Base-by-base conservation (phyloP, 441 rosid genomes). In the Gossypium gossypioides region DNA sequence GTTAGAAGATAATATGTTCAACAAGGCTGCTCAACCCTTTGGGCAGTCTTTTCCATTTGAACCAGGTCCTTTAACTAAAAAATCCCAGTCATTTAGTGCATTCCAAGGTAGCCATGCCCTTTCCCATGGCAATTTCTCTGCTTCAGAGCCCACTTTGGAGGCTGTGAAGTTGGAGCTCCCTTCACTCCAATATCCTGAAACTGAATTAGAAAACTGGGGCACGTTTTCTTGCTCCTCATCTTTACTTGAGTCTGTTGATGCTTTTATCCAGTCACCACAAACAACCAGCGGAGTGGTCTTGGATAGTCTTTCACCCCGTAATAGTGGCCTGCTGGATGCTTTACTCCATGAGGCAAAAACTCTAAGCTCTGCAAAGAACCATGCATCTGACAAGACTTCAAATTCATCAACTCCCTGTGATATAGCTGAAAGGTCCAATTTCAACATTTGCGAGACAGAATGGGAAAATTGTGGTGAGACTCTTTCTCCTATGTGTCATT, bases 101-200 rank as follows among this genome's bases (percentile, higher is more conserved):
- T 77, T 86, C 84, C 89, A 80, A 74, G 88, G 89, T 77, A 66
- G 92, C 94, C 97, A 90, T 81, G 74, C 91, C 91, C 83, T 86
- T 83, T 76, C 86, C 82, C 86, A 89, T 88, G 96, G 93, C 90
- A 76, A 82, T 82, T 84, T 86, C 91, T 85, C 96, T 82, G 80
- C 98, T 96, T 92, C 96, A 69, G 87, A 80, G 87, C 88, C 94
- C 80, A 48, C 54, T 21, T 75, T 82, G 16, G 95, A 81, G 93
- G 86, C 91, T 76, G 80, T 90, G 98, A 92, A 92, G 99, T 84
- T 85, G 90, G 99, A 95, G 98, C 98, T 95, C 99, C 99, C 98
- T 95, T 96, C 99, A 96, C 93, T 96, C 99, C 99, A 96, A 96
- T 88, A 87, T 89, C 69, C 89, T 74, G 95, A 91, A 81, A 73